Evolutionary conservation across 176 grass and related monocot genomes (phyloP).

Genomic region (Oryza glaberrima): DNA sequence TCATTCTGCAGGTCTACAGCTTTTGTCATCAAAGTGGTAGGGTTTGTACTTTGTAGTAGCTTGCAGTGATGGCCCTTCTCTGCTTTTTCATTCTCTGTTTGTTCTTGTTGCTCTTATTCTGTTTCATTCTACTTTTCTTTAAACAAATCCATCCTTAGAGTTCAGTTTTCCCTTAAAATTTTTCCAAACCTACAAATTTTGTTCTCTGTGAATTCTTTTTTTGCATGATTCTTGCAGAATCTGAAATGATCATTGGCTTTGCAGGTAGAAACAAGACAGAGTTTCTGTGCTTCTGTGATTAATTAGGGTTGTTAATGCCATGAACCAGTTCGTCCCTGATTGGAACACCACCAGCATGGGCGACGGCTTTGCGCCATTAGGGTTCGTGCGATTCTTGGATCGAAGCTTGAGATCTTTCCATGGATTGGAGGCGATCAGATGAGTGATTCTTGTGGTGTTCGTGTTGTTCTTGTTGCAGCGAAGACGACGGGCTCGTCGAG

Average conservation of each 20-base stretch:
- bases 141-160: background rate
- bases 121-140: background rate
- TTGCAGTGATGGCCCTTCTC: background rate
- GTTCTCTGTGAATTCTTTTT: background rate
- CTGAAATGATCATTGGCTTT: background rate
- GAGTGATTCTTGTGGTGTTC: background rate
- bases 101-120: background rate
- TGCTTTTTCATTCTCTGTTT: background rate
- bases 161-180: background rate
- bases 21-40: background rate
- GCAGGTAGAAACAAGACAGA: background rate
- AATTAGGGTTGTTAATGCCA: background rate
- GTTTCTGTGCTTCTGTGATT: background rate
- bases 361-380: conserved; percentile 24
- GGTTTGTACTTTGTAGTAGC: background rate
- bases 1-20: background rate
- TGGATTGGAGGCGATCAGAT: background rate
- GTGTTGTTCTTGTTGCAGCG: background rate
- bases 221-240: background rate
- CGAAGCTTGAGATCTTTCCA: background rate
- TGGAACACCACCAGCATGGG: conserved; percentile 50
- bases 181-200: background rate
- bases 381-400: conserved; percentile 19
- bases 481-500: conserved; percentile 59
- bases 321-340: conserved; percentile 64